phyloP scores from a whole-genome alignment of 2,329 filamentous ascomycete species.

The Tolypocladium album region DNA sequence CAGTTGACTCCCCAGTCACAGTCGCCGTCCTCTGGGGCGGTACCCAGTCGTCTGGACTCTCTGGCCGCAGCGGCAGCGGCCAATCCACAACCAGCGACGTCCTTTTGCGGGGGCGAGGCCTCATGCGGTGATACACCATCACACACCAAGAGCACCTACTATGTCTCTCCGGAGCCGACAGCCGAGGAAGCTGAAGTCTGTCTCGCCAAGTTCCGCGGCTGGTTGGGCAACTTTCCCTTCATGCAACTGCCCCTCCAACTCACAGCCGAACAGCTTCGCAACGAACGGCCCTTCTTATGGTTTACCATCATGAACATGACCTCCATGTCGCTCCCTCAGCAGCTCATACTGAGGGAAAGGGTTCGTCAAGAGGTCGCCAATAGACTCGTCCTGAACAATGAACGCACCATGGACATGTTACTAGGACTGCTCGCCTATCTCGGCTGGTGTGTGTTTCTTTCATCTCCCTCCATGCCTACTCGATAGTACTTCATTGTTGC shows the following conservation, averaged over 20 bases:
- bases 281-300: conserved; percentile 37
- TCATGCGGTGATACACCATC: not conserved
- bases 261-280: conserved; percentile 26
- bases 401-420: conserved; percentile 40
- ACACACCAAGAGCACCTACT: conserved; percentile 2
- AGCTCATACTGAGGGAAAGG: conserved; percentile 26
- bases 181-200: conserved; percentile 25
- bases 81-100: not conserved
- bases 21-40: conserved; percentile 4
- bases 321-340: conserved; percentile 28
- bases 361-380: conserved; percentile 32
- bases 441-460: not conserved
- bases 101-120: not conserved
- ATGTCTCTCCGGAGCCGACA: conserved; percentile 17
- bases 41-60: conserved; percentile 22
- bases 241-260: conserved; percentile 26
- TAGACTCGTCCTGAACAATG: conserved; percentile 35
- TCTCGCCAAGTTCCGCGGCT: conserved; percentile 29
- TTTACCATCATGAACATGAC: conserved; percentile 36
- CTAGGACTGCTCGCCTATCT: conserved; percentile 31
- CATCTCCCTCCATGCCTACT: not conserved
- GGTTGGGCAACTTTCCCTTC: conserved; percentile 33
- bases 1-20: not conserved
- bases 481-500: not conserved
- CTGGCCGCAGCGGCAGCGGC: conserved; percentile 23